Percentiles rank a stretch among this genome's conserved stretches.
Evolutionary conservation across 83 land plant species (phyloP).

Genomic region (Thuja plicata): DNA sequence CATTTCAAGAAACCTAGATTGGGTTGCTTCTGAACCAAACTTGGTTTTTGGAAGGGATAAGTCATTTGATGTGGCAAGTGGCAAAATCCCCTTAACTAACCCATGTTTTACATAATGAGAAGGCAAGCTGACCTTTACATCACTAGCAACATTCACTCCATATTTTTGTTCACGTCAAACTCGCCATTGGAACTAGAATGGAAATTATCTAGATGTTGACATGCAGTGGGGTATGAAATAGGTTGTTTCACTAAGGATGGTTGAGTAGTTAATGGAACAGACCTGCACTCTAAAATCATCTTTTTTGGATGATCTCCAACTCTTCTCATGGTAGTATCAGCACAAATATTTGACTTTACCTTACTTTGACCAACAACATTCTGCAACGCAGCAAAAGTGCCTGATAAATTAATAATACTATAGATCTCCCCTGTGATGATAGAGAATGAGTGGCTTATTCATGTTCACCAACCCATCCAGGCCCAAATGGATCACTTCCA

Average conservation of each 20-base stretch:
- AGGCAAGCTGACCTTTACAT: slow-evolving; percentile 16
- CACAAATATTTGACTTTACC: slow-evolving; percentile 1
- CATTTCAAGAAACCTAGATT: slow-evolving; percentile 28
- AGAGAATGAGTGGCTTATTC: slow-evolving; percentile 24
- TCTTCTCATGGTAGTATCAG: background rate
- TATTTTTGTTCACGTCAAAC: slow-evolving; percentile 6
- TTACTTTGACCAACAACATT: background rate
- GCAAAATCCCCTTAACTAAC: background rate
- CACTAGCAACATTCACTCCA: slow-evolving; percentile 26
- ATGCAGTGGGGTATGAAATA: background rate
- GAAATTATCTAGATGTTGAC: background rate
- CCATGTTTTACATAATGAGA: slow-evolving; percentile 26
- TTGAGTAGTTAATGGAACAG: slow-evolving; percentile 16
- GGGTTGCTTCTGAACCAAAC: slow-evolving; percentile 9
- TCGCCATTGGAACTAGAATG: slow-evolving; percentile 21
- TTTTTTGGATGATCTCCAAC: slow-evolving; percentile 4
- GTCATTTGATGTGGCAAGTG: slow-evolving; percentile 11
- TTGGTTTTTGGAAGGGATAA: slow-evolving; percentile 9
- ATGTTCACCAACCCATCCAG: slow-evolving; percentile 89
- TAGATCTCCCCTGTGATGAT: background rate
- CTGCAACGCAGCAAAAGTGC: background rate
- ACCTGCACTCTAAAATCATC: slow-evolving; percentile 11
- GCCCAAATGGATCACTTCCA: slow-evolving; percentile 86
- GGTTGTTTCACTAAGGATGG: background rate
- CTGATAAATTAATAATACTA: background rate